Evolutionary conservation across 495 filamentous ascomycete species (phyloP).

Genomic region (Lepraria neglecta): DNA sequence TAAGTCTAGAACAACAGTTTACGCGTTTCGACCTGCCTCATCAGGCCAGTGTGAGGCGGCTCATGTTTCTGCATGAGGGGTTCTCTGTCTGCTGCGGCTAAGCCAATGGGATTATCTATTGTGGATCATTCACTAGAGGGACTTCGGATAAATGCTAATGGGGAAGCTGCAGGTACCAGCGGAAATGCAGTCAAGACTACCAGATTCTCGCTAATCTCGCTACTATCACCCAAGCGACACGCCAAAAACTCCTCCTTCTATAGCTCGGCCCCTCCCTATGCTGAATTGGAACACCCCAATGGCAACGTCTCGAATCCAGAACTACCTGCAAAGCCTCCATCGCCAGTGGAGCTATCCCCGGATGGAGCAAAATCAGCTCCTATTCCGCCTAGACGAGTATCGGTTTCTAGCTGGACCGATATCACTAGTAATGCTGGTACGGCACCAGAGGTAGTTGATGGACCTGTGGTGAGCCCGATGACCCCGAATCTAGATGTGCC

Average conservation of each 20-base stretch:
- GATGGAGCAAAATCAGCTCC: background rate
- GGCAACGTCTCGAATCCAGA: conserved; percentile 6
- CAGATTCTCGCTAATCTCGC: background rate
- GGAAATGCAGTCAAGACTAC: background rate
- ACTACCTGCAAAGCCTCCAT: conserved; percentile 3
- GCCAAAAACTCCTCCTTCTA: background rate
- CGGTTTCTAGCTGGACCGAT: background rate
- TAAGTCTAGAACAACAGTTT: background rate
- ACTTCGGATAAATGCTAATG: background rate
- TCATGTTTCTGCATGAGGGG: background rate
- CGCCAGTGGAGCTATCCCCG: conserved; percentile 3
- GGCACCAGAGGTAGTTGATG: background rate
- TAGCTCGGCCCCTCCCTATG: background rate
- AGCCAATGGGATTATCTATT: background rate
- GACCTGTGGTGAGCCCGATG: conserved; percentile 1
- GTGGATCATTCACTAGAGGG: background rate
- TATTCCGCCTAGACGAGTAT: background rate
- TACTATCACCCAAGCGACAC: conserved; percentile 6
- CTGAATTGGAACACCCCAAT: conserved; percentile 1
- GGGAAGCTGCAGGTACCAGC: conserved; percentile 6
- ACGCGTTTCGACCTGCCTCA: conserved; percentile 3
- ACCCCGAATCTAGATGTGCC: conserved; percentile 12
- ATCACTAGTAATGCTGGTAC: conserved; percentile 4
- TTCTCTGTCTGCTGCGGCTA: background rate
- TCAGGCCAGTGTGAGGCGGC: background rate